These are phyloP conservation scores for Arthrinium phaeospermum DNA, from an alignment of 2,329 filamentous ascomycete species.

Conservation along the genomic window DNA sequence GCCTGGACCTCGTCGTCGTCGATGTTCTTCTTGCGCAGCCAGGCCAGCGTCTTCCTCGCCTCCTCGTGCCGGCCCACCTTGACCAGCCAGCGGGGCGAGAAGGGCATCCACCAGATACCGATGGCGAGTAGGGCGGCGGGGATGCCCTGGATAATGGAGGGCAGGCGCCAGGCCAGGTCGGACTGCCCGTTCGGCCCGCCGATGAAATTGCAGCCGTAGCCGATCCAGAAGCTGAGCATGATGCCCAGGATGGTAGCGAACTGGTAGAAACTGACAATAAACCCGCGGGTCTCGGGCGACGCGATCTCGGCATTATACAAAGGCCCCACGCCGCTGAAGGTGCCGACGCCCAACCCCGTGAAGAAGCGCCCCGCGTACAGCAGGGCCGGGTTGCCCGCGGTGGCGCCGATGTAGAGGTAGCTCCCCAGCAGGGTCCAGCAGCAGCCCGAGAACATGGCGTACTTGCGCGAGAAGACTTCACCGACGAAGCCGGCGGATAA, in stretches of 20 bases:
- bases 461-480: slow-evolving; percentile 58
- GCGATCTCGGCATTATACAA: slow-evolving; percentile 35
- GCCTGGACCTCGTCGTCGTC: slow-evolving; percentile 55
- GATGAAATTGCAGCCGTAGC: slow-evolving; percentile 42
- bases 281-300: slow-evolving; percentile 29
- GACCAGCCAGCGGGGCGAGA: slow-evolving; percentile 60
- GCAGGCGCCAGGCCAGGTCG: slow-evolving; percentile 40
- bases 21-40: slow-evolving; percentile 53
- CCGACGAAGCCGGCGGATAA: slow-evolving; percentile 59
- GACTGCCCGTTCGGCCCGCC: slow-evolving; percentile 27
- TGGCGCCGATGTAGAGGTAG: slow-evolving; percentile 54
- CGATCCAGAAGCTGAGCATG: slow-evolving; percentile 35
- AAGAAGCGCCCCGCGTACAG: slow-evolving; percentile 63
- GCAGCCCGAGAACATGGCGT: slow-evolving; percentile 56
- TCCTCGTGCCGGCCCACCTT: slow-evolving; percentile 54
- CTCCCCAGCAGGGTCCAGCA: slow-evolving; percentile 49
- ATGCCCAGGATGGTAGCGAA: slow-evolving; percentile 37
- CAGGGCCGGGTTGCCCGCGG: slow-evolving; percentile 43
- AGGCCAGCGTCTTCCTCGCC: slow-evolving; percentile 51
- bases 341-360: slow-evolving; percentile 58
- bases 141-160: slow-evolving; percentile 36
- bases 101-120: slow-evolving; percentile 51
- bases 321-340: slow-evolving; percentile 26
- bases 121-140: slow-evolving; percentile 36
- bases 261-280: slow-evolving; percentile 30